Percentiles rank a stretch among this genome's conserved stretches.
These are phyloP conservation scores for Pestalotiopsis sp. DNA, from an alignment of 2,329 filamentous ascomycete genomes.

Conservation along the genomic window DNA sequence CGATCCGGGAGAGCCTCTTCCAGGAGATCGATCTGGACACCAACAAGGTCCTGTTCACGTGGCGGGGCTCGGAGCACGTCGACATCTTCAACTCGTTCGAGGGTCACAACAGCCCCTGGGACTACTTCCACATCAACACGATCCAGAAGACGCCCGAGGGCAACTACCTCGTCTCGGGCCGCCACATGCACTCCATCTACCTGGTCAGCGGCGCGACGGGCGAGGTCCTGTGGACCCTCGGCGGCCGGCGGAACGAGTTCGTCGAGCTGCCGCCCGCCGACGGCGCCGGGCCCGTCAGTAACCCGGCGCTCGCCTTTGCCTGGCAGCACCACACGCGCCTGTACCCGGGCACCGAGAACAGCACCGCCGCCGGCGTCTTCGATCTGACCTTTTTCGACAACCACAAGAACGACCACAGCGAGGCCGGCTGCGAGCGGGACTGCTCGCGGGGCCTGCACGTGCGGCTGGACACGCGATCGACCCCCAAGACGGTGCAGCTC, in stretches of 20 bases:
- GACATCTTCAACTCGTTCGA: constrained; percentile 13
- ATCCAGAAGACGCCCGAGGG: constrained; percentile 16
- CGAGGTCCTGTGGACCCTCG: constrained; percentile 19
- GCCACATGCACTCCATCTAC: constrained; percentile 19
- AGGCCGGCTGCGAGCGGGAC: constrained; percentile 12
- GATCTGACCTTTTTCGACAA: constrained; percentile 21
- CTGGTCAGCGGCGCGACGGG: constrained; percentile 18
- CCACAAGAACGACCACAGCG: constrained; percentile 15
- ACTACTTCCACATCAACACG: constrained; percentile 19
- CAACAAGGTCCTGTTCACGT: constrained; percentile 17
- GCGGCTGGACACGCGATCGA: constrained; percentile 11
- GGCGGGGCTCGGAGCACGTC: constrained; percentile 16
- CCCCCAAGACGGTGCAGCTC: constrained; percentile 16
- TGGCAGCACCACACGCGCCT: constrained; percentile 22
- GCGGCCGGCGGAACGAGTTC: constrained; percentile 20
- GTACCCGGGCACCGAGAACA: background rate
- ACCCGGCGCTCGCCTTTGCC: constrained; percentile 16
- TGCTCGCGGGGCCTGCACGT: constrained; percentile 19
- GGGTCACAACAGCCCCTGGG: constrained; percentile 10
- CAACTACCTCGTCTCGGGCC: constrained; percentile 19
- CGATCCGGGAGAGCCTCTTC: constrained; percentile 17
- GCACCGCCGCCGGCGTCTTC: constrained; percentile 4
- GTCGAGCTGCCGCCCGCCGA: constrained; percentile 13
- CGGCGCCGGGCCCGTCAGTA: constrained; percentile 5
- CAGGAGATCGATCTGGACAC: constrained; percentile 19